Base-by-base conservation (phyloP, 805 yeast genomes). In the Wickerhamomyces chaumierensis region DNA sequence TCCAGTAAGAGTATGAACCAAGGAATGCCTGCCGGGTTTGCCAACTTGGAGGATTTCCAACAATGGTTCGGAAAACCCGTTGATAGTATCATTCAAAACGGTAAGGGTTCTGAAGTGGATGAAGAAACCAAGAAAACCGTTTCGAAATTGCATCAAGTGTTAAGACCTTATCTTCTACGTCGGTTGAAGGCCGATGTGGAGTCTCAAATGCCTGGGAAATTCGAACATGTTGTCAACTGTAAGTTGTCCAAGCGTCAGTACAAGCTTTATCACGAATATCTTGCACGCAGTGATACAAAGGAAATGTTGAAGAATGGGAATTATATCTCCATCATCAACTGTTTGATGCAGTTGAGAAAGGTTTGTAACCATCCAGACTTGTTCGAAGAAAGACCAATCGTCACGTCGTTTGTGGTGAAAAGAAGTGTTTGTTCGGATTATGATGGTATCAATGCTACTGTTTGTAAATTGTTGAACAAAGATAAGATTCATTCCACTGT, bases 61-160 rank as follows among this genome's bases (percentile, higher is more conserved):
- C 94, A 84, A 47, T 92, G 98, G 99, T 92, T 92, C 60, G 95
- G 96, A n/a, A 75, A 79, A 43, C 98, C 99, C 0, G 96, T 92
- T 4, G 97, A 92, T 56, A 82, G 76, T 48, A 76, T 92, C 43
- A 78, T 92, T 39, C 96, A 92, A 57, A 81, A 76, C 41, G 84
- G 81, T 23, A 61, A 59, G 4, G 63, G 68, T 11, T 56, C 60
- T 11, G 65, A 60, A 13, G 73, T 79, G 48, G 84, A 79, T 52
- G 70, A 65, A 16, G 97, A 92, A 51, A 86, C 97, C 0, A 73
- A 73, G 43, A 75, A 77, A 44, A 88, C 96, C 0, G 95, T 92
- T 23, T 66, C 83, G 12, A 82, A 94, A 53, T 67, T 92, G 39
- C 99, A 92, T 60, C 94, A 86, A 56, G 95, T 92, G 17, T 64